These are phyloP conservation scores for Bruguiera hainesii DNA, from an alignment of 441 rosid species.

Conservation along the genomic window DNA sequence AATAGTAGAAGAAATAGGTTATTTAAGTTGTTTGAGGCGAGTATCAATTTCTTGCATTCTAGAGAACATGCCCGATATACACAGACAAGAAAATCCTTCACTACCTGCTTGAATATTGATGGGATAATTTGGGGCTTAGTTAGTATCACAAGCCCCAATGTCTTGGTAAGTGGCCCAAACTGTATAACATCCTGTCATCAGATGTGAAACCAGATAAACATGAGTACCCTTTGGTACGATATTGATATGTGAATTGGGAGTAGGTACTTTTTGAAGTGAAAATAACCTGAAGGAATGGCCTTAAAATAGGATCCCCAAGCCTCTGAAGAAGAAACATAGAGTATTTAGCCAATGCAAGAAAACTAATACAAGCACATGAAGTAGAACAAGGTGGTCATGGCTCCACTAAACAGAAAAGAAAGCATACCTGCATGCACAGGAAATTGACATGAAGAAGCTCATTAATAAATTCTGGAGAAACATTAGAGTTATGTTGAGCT, in stretches of 20 bases:
- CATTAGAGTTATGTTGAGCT: constrained; percentile 59
- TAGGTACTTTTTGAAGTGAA: neutral
- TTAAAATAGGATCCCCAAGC: constrained; percentile 78
- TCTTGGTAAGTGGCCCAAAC: constrained; percentile 82
- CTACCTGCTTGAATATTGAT: constrained; percentile 76
- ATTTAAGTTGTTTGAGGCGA: neutral
- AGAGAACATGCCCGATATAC: neutral
- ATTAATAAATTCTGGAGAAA: constrained; percentile 67
- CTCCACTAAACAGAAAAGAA: neutral
- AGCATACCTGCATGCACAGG: constrained; percentile 72
- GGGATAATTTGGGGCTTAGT: constrained; percentile 82
- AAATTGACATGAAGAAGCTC: constrained; percentile 90
- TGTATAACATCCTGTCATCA: constrained; percentile 69
- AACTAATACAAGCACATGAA: constrained; percentile 12
- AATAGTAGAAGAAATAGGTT: neutral
- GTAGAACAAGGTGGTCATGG: constrained; percentile 8
- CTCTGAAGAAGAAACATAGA: constrained; percentile 39
- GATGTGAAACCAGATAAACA: constrained; percentile 5
- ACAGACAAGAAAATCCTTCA: neutral
- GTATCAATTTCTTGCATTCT: neutral
- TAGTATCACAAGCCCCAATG: constrained; percentile 89
- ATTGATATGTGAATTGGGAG: neutral
- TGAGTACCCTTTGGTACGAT: neutral
- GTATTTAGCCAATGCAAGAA: constrained; percentile 11
- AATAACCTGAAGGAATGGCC: constrained; percentile 88